Evolutionary conservation across 345 rosid genomes (phyloP), one percentile per base, ranked within the genome.

Genomic region (Eutrema heterophyllum): DNA sequence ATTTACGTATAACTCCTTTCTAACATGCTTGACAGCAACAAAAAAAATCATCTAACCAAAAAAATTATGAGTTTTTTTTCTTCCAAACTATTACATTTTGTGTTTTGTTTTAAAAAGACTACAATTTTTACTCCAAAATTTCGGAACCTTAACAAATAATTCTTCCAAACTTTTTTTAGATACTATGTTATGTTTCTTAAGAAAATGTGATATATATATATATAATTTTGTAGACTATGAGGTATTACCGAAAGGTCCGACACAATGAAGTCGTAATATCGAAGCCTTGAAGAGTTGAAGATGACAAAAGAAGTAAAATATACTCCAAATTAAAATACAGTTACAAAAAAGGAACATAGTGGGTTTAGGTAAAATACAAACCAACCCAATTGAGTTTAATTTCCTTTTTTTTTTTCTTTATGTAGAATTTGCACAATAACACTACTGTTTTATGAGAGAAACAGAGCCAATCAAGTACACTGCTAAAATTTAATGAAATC

Each of bases 401-500:
- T 67, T 52, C 68, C 68, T 32, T 51, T 41, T 51, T 32, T 66
- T 10, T 52, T 10, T 44, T 6, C 15, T 51, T 57, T 67, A 68
- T 52, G 79, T 40, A 58, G 62, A 10, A 68, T 67, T 67, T 75
- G 74, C 79, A 68, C 79, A 68, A 70, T 54, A 55, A 64, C 57
- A 76, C 75, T 53, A 76, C 2, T 13, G 67, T 55, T 55, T 70
- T 70, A 63, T 70, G 60, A 70, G 52, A 63, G 29, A 54, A 44
- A 69, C 8, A 68, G 35, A 54, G 51, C 51, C 58, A 69, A 46
- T 7, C 3, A 69, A 54, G n/a, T n/a, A 60, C 63, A 75, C 14
- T 14, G 27, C 27, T 68, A 70, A 27, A 59, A 33, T 30, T 76
- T 60, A 84, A 71, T 82, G 87, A 75, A 78, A 67, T 15, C 85